Evolutionary conservation across 805 yeast genomes (phyloP).

Genomic region (Ogataea pini): DNA sequence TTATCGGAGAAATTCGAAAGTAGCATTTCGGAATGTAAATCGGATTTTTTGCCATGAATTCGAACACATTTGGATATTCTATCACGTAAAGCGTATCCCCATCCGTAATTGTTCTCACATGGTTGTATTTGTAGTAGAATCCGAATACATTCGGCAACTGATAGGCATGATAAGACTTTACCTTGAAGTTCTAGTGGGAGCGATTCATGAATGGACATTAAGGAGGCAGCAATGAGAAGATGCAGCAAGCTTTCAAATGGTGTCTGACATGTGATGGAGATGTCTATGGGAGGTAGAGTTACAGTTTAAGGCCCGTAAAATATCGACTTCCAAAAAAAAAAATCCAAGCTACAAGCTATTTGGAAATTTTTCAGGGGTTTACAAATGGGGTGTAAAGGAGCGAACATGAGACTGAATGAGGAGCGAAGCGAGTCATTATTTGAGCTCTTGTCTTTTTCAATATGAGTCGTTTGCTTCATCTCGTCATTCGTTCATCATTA

Average conservation of each 20-base stretch:
- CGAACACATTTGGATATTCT: constrained; percentile 9
- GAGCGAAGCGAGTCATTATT: no score
- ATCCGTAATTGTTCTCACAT: constrained; percentile 8
- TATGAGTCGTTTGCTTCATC: no score
- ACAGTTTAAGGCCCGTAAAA: no score
- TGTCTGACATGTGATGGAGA: no score
- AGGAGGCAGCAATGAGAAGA: no score
- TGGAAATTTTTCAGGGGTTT: not conserved
- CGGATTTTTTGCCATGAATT: constrained; percentile 11
- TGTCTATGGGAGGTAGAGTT: no score
- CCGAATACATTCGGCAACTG: constrained; percentile 9
- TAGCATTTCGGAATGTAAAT: constrained; percentile 4
- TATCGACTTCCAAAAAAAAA: not conserved
- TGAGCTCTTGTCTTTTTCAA: no score
- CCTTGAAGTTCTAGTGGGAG: constrained; percentile 17
- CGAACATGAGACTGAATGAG: no score
- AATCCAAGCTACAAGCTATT: not conserved
- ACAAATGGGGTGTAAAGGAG: not conserved
- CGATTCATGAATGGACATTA: no score
- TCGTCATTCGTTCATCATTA: no score
- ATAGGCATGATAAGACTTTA: constrained; percentile 10
- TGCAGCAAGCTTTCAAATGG: no score
- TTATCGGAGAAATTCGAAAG: not conserved
- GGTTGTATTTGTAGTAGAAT: constrained; percentile 6
- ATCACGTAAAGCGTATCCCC: constrained; percentile 12